Evolutionary conservation across 768 basidiomycete genomes (phyloP).

Genomic region (Termitomyces sp.): DNA sequence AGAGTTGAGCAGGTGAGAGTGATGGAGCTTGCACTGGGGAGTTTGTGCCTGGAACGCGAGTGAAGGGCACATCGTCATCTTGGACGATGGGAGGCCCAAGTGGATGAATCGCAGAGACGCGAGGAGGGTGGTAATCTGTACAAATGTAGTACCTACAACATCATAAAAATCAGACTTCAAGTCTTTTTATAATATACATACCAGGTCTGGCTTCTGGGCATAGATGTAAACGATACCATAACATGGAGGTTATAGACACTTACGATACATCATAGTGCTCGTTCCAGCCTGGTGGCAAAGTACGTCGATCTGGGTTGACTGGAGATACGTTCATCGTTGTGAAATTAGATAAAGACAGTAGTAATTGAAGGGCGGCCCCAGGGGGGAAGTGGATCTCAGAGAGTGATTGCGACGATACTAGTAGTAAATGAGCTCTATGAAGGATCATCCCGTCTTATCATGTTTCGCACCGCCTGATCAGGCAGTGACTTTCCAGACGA

Average conservation of each 20-base stretch:
- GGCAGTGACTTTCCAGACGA: too few species aligned
- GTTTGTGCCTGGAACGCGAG: neutral
- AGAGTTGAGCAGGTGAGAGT: slow-evolving; percentile 11
- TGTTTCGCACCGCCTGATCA: too few species aligned
- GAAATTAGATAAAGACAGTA: too few species aligned
- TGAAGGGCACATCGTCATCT: neutral
- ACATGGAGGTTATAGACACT: neutral
- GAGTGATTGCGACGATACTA: too few species aligned
- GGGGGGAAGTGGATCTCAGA: too few species aligned
- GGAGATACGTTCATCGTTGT: neutral
- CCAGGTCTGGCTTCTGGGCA: slow-evolving; percentile 1
- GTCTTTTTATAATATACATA: neutral
- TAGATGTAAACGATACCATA: neutral
- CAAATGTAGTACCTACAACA: slow-evolving; percentile 14
- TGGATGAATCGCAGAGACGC: slow-evolving; percentile 9
- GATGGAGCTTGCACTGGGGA: neutral
- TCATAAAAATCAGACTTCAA: neutral
- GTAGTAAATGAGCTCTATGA: too few species aligned
- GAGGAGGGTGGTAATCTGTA: slow-evolving; percentile 9
- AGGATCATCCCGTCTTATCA: too few species aligned
- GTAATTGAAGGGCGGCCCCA: too few species aligned
- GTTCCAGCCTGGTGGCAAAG: slow-evolving; percentile 15
- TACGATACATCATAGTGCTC: slow-evolving; percentile 16
- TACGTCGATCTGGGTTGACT: slow-evolving; percentile 14
- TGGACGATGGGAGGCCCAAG: slow-evolving; percentile 3